Evolutionary conservation across 768 basidiomycete species (phyloP), one percentile per base, ranked within the genome.

Genomic region (Boletellus ananiceps): DNA sequence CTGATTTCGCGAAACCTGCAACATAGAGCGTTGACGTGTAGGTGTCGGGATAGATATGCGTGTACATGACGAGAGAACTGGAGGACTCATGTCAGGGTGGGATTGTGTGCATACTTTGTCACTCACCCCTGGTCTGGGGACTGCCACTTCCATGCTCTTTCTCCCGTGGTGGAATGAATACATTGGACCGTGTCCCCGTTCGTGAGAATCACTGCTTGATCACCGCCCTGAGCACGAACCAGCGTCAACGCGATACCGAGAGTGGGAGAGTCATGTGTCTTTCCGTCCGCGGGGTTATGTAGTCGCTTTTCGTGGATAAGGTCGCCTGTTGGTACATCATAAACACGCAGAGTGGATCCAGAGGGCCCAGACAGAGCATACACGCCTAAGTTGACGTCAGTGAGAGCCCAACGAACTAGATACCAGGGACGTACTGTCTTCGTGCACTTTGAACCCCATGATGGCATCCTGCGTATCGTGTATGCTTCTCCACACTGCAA

Each of bases 401-500:
- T 4, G 14, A 44, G 13, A 19, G 23, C 12, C 2, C 7, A 16
- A 29, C 19, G 19, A 46, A 25, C 3, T 8, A 4, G 16, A 29
- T 8, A 23, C 5, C 14, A 27, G 37, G 16, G 29, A 72, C 82
- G 43, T 55, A 92, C 89, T 67, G 51, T 82, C 69, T 16, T 72
- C 72, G 49, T 80, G 69, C 34, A 72, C 74, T 58, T 80, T 78
- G 63, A 85, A 91, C 15, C 74, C 79, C 19, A 80, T 64, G 49
- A 94, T 79, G 35, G 73, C 70, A 57, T 96, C 93, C 25, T 77
- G 74, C 2, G 75, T 60, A n/a, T 86, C 84, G 56, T 84, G 84
- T 47, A 86, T 67, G 66, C 88, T 79, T 66, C 93, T 77, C 93
- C 93, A 96, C 16, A 74, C 90, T 91, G 43, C 39, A 46, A 50